Conservation (phyloP, 176 grass and related monocot species). For the Paspalum vaginatum region DNA sequence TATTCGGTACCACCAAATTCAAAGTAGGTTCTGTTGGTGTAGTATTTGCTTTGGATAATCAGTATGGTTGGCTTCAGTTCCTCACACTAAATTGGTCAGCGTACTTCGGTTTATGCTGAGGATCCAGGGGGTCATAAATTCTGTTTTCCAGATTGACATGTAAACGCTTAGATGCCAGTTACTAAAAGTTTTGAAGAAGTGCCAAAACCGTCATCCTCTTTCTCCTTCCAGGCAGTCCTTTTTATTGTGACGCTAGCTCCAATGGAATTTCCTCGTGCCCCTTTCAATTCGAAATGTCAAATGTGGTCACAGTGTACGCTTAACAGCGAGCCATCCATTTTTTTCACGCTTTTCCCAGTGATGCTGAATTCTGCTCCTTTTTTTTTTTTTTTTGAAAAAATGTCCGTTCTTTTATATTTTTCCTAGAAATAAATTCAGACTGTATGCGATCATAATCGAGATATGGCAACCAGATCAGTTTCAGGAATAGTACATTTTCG, state of each 20-base stretch:
- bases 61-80: neutral
- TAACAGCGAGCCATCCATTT: neutral
- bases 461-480: conserved; percentile 25
- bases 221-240: neutral
- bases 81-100: neutral
- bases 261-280: neutral
- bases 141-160: neutral
- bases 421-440: neutral
- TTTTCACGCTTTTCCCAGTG: neutral
- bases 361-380: conserved; percentile 13
- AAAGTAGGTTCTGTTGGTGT: neutral
- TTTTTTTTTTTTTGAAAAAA: neutral
- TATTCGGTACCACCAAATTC: conserved; percentile 12
- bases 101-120: neutral
- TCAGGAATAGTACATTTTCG: neutral
- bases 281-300: neutral
- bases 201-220: conserved; percentile 27
- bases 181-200: neutral
- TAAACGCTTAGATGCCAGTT: neutral
- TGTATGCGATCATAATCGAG: neutral
- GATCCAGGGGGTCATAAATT: neutral
- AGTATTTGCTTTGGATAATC: neutral
- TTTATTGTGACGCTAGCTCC: conserved; percentile 21
- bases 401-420: neutral
- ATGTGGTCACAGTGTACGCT: neutral